Base-by-base conservation (phyloP, 805 yeast genomes). In the Lipomyces kockii region DNA sequence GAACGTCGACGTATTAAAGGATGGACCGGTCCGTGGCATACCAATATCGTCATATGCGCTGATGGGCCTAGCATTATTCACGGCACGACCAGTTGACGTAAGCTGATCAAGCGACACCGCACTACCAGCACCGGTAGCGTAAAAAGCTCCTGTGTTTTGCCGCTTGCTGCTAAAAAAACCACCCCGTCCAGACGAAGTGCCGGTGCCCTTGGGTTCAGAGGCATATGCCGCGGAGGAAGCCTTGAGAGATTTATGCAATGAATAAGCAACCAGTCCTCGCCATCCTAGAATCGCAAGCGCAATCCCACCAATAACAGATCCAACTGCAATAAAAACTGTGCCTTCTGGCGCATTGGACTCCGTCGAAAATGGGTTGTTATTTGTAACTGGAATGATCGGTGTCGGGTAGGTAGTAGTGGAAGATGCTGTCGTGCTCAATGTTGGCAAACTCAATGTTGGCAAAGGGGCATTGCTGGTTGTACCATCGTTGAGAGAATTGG, bases 281-380 rank as follows among this genome's bases (percentile, higher is more conserved):
- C 89, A 87, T 14, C 82, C 70, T 11, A 84, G 70, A 52, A 89
- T 81, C 0, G 82, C 82, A 2, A 88, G 69, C 25, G 87, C 77
- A 3, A 89, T 79, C 51, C 86, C 87, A 0, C 88, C 90, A 3
- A 88, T 86, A 51, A 88, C 81, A 11, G 89, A 81, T 1, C 96
- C 97, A 55, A 91, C 89, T 0, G 90, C 89, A 61, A 92, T 91
- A 78, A 91, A 91, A 2, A 92, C 92, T 0, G 95, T 89, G 1
- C 97, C 97, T 58, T 85, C 83, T 0, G 92, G 91, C 58, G 82
- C 81, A 25, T 75, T 75, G 5, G 86, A 78, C 58, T 80, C 77
- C 71, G 83, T 78, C 22, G 91, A 81, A 73, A 83, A 87, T 11
- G 97, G 97, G 77, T 91, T 91, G 60, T 83, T 79, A 20, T 72